Conservation (phyloP, 2,329 filamentous ascomycete species). For the Diatrype stigma region DNA sequence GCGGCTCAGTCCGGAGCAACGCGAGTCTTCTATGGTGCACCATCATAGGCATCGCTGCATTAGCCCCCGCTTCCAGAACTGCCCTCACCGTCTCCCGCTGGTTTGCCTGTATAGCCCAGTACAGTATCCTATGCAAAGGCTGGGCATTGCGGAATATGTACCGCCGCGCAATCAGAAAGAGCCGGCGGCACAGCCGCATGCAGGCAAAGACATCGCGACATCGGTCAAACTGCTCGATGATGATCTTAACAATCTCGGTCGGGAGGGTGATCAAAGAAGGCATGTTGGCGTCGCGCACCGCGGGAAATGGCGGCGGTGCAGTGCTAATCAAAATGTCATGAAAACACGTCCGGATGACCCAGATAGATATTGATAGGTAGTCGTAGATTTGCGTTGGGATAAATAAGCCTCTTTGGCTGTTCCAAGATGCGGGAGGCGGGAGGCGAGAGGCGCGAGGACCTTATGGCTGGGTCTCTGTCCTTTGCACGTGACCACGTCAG, state of each 20-base stretch:
- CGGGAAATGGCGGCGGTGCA: too few species aligned
- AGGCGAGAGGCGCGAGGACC: too few species aligned
- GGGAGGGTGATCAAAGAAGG: not conserved
- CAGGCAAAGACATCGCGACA: not conserved
- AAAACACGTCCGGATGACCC: too few species aligned
- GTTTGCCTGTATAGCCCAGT: not conserved
- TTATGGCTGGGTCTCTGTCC: too few species aligned
- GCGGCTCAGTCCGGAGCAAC: not conserved
- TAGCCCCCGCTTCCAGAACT: not conserved
- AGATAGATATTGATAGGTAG: too few species aligned
- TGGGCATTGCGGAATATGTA: not conserved
- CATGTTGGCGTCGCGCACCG: too few species aligned
- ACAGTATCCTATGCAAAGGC: not conserved
- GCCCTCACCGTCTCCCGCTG: not conserved
- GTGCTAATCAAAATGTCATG: too few species aligned
- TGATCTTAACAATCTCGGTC: not conserved
- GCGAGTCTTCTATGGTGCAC: not conserved
- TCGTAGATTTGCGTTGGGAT: too few species aligned
- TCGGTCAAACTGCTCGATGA: not conserved
- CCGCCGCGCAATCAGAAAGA: not conserved
- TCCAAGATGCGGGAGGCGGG: too few species aligned
- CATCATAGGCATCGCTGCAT: not conserved
- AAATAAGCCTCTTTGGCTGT: too few species aligned
- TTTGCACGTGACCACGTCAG: too few species aligned
- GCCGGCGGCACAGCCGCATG: not conserved